phyloP scores from a whole-genome alignment of 2,329 filamentous ascomycete genomes.

The Penicillium sp. region DNA sequence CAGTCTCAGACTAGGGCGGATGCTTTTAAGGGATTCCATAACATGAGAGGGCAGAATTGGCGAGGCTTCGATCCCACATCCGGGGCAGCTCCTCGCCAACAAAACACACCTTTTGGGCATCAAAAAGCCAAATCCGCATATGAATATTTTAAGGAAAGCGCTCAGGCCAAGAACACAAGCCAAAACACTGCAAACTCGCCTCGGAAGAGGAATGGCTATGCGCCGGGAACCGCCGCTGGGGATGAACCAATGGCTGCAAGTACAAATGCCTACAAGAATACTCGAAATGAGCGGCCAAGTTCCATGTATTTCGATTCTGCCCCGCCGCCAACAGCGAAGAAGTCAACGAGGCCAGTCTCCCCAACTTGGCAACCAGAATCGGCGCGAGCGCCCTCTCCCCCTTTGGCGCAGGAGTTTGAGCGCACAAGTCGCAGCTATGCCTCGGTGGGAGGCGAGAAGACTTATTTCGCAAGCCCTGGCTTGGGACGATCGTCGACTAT shows the following conservation, averaged over 20 bases:
- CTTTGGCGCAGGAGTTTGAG: constrained; percentile 39
- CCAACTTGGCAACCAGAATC: constrained; percentile 14
- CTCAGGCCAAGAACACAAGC: constrained; percentile 30
- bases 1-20: constrained; percentile 39
- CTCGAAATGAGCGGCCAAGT: constrained; percentile 30
- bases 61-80: constrained; percentile 35
- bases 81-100: constrained; percentile 19
- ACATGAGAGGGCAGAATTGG: constrained; percentile 39
- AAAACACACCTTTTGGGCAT: constrained; percentile 18
- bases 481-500: constrained; percentile 50
- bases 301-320: constrained; percentile 34
- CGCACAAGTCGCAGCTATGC: constrained; percentile 52
- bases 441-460: constrained; percentile 51
- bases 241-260: constrained; percentile 54
- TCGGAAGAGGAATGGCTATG: constrained; percentile 52
- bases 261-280: constrained; percentile 46
- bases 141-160: constrained; percentile 31
- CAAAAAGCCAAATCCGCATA: constrained; percentile 36
- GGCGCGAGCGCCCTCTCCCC: constrained; percentile 27
- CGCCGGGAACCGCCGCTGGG: constrained; percentile 52
- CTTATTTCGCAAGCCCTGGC: constrained; percentile 48
- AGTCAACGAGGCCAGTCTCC: constrained; percentile 33
- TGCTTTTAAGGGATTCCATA: constrained; percentile 41
- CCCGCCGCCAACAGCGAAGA: constrained; percentile 38
- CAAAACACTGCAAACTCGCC: constrained; percentile 37